Evolutionary conservation across 2,329 filamentous ascomycete species (phyloP).

Genomic region (Laburnicola sp.): DNA sequence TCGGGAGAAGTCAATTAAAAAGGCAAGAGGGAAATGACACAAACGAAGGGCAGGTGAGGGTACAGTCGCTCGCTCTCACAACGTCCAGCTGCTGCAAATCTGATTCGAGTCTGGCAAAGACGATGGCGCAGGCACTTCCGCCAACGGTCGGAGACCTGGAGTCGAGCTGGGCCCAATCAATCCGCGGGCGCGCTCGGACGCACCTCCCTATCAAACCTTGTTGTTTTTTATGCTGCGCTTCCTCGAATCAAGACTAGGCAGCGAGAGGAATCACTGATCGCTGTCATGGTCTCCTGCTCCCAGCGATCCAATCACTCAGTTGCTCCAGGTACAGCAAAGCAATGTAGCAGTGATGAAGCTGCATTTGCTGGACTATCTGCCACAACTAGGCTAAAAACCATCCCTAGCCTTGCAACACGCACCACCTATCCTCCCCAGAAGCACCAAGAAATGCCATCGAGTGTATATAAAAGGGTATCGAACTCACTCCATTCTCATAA

Average conservation of each 20-base stretch:
- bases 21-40: slow-evolving; percentile 16
- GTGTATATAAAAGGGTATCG: too few relatives aligned
- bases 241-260: slow-evolving; percentile 5
- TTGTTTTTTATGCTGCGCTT: slow-evolving; percentile 1
- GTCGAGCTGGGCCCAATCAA: slow-evolving; percentile 29
- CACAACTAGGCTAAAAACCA: too few relatives aligned
- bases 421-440: too few relatives aligned
- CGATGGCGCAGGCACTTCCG: slow-evolving; percentile 20
- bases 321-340: too few relatives aligned
- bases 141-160: slow-evolving; percentile 16
- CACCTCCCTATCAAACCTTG: slow-evolving; percentile 12
- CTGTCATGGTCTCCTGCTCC: too few relatives aligned
- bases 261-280: too few relatives aligned
- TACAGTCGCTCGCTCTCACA: slow-evolving; percentile 16
- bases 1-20: slow-evolving; percentile 29
- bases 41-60: slow-evolving; percentile 27
- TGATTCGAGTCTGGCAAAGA: slow-evolving; percentile 22
- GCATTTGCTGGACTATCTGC: too few relatives aligned
- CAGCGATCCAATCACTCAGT: too few relatives aligned
- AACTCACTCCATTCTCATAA: too few relatives aligned
- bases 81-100: slow-evolving; percentile 5
- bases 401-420: too few relatives aligned
- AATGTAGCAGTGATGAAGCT: too few relatives aligned
- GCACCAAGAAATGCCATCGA: too few relatives aligned
- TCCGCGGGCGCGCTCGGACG: slow-evolving; percentile 18